A percentile compares a stretch with the other conserved stretches of the same genome.
Evolutionary conservation across 768 basidiomycete species (phyloP).

Genomic region (Leccinellum luteum): DNA sequence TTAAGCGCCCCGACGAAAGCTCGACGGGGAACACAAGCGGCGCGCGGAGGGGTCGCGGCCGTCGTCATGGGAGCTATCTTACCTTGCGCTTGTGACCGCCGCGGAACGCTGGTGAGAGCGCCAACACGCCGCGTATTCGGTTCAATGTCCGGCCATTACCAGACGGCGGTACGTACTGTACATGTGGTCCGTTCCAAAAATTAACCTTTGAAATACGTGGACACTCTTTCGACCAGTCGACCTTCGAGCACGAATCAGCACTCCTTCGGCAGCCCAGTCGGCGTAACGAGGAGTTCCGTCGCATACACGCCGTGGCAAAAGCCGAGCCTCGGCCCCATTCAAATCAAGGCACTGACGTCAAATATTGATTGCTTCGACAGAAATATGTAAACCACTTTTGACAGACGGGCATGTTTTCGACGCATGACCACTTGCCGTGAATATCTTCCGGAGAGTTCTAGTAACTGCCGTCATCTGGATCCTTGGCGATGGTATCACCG

Average conservation of each 20-base stretch:
- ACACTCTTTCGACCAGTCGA: not conserved
- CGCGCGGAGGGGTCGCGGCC: conserved; percentile 28
- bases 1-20: conserved; percentile 11
- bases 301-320: not conserved
- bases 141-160: not conserved
- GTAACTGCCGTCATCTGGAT: conserved; percentile 2
- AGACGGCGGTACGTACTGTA: not conserved
- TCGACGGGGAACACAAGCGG: conserved; percentile 10
- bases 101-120: not conserved
- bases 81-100: not conserved
- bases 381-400: not conserved
- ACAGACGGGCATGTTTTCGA: not conserved
- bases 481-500: not conserved
- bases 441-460: not conserved
- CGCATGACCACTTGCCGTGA: not conserved
- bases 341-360: not conserved
- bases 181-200: not conserved
- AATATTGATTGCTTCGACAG: not conserved
- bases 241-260: conserved; percentile 1
- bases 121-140: not conserved
- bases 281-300: not conserved
- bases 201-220: not conserved
- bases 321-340: not conserved
- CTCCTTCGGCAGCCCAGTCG: not conserved
- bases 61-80: not conserved